A percentile compares a stretch with the other conserved stretches of the same genome.
These are phyloP conservation scores for Colletotrichum sp. DNA, from an alignment of 2,329 filamentous ascomycete genomes.

Conservation along the genomic window DNA sequence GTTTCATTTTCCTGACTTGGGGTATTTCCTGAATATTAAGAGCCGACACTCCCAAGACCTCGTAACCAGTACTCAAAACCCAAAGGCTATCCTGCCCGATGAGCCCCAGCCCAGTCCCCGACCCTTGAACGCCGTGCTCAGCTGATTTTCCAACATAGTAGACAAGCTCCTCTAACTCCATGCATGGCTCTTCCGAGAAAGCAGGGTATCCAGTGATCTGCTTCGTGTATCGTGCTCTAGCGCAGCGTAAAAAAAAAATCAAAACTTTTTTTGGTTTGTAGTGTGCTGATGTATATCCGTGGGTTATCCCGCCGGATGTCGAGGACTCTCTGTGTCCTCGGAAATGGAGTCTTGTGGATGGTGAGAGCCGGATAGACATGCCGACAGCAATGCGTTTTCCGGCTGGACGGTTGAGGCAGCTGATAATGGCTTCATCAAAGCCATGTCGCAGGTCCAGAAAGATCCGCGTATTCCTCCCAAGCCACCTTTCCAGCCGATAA, in stretches of 20 bases:
- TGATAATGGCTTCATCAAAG: not conserved
- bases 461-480: not conserved
- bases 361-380: not conserved
- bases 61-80: not conserved
- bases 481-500: not conserved
- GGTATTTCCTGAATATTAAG: not conserved
- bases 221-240: not conserved
- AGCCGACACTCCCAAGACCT: not conserved
- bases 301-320: not conserved
- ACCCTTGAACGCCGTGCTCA: not conserved
- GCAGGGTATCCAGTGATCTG: not conserved
- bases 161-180: not conserved
- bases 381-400: not conserved
- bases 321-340: not conserved
- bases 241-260: not conserved
- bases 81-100: not conserved
- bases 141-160: not conserved
- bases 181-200: not conserved
- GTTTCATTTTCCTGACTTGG: not conserved
- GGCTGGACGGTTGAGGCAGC: not conserved
- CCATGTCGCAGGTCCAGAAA: not conserved
- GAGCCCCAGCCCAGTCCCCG: not conserved
- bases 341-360: not conserved
- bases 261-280: not conserved
- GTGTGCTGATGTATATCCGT: not conserved